A percentile compares a stretch with the other conserved stretches of the same genome.
These are phyloP conservation scores for Zymoseptoria crescenta DNA, from an alignment of 2,329 filamentous ascomycete species.

Conservation along the genomic window DNA sequence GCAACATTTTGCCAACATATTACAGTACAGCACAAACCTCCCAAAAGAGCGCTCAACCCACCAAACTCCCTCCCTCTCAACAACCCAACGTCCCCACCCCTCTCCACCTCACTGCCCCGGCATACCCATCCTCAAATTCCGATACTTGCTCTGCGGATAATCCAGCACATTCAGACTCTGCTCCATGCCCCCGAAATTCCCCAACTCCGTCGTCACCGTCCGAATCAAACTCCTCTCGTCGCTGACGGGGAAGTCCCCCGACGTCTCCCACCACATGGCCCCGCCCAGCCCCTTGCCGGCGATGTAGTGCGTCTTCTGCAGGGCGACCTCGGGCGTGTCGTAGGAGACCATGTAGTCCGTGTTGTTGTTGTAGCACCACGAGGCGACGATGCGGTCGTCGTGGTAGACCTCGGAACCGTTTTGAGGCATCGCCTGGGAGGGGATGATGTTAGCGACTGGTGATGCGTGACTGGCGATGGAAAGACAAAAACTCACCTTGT, in stretches of 20 bases:
- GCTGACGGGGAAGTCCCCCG: constrained; percentile 58
- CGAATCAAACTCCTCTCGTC: constrained; percentile 46
- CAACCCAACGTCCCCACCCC: not conserved
- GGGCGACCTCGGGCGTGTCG: constrained; percentile 57
- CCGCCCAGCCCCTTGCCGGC: constrained; percentile 61
- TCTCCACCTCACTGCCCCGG: constrained; percentile 13
- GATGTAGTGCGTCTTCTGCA: constrained; percentile 63
- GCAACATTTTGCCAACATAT: no score
- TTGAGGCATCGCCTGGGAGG: constrained; percentile 53
- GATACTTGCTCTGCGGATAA: constrained; percentile 47
- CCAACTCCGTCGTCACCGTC: constrained; percentile 23
- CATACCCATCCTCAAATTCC: constrained; percentile 42
- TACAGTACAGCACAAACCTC: not conserved
- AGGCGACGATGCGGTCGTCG: constrained; percentile 58
- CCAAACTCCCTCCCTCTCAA: not conserved
- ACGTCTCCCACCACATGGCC: constrained; percentile 91
- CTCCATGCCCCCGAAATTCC: constrained; percentile 35
- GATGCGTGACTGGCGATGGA: constrained; percentile 1
- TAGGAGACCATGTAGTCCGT: constrained; percentile 67
- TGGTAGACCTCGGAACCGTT: constrained; percentile 45
- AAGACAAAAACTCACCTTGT: constrained; percentile 10
- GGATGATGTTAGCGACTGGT: not conserved
- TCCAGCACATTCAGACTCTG: constrained; percentile 38
- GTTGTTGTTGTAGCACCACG: constrained; percentile 63
- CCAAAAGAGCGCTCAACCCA: not conserved